Evolutionary conservation across 257 asterid species (phyloP).

Genomic region (Sherardia arvensis): DNA sequence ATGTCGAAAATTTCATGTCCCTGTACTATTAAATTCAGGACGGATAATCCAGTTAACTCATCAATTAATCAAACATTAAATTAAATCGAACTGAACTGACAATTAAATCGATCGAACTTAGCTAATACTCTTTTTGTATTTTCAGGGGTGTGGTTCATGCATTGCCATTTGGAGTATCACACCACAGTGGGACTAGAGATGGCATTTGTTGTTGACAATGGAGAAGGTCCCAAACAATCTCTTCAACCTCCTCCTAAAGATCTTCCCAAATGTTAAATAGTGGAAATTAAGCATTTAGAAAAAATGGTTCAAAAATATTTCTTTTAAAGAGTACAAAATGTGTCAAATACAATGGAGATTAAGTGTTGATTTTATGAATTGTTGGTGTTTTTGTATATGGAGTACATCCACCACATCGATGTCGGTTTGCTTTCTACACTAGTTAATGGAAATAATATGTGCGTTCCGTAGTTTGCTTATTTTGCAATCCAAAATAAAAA

Average conservation of each 20-base stretch:
- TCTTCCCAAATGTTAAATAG: slow-evolving; percentile 44
- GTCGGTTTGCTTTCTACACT: not conserved
- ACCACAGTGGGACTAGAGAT: slow-evolving; percentile 62
- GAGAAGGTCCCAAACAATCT: slow-evolving; percentile 38
- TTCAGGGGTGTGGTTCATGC: slow-evolving; percentile 59
- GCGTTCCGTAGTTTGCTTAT: no score
- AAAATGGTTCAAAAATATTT: not conserved
- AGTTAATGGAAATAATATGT: no score
- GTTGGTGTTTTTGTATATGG: not conserved
- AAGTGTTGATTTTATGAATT: not conserved
- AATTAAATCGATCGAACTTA: not conserved
- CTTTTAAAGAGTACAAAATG: not conserved
- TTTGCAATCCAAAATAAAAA: no score
- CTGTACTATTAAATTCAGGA: slow-evolving; percentile 43
- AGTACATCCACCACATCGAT: not conserved
- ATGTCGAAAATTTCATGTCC: no score
- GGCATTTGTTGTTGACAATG: slow-evolving; percentile 64
- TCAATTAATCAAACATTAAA: no score
- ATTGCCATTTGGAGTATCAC: slow-evolving; percentile 56
- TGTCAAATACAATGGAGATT: not conserved
- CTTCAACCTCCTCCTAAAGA: slow-evolving; percentile 51
- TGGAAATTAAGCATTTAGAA: not conserved
- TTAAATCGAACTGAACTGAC: no score
- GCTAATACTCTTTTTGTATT: not conserved
- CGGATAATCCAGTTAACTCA: slow-evolving; percentile 47